A percentile compares a stretch with the other conserved stretches of the same genome.
phyloP scores from a whole-genome alignment of 2,329 filamentous ascomycete genomes.

The Cladosporium sp. region DNA sequence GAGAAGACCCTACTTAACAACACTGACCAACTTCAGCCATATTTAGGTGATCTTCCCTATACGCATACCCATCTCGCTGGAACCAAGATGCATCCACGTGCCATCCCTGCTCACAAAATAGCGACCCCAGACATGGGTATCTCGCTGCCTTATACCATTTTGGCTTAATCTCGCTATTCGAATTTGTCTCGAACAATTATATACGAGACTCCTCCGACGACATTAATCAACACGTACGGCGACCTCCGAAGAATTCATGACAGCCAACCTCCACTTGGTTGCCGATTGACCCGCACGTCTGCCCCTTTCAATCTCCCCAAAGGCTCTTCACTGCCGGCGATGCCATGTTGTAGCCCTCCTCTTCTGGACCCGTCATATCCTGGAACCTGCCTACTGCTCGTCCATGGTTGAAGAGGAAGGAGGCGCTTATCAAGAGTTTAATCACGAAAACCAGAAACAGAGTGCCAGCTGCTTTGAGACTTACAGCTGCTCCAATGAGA shows the following conservation, averaged over 20 bases:
- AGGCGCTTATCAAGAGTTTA: constrained; percentile 18
- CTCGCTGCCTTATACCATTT: constrained; percentile 7
- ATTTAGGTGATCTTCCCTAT: no score
- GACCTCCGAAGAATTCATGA: neutral
- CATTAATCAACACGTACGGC: neutral
- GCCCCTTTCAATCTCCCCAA: constrained; percentile 15
- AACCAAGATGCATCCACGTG: neutral
- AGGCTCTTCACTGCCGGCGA: constrained; percentile 15
- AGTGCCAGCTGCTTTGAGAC: constrained; percentile 5
- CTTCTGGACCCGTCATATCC: neutral
- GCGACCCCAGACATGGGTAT: neutral
- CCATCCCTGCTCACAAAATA: constrained; percentile 1
- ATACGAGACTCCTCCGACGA: neutral
- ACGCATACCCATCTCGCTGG: neutral
- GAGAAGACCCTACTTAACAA: neutral
- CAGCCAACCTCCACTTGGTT: neutral
- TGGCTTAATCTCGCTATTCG: neutral
- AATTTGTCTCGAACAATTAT: no score
- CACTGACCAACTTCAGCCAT: neutral
- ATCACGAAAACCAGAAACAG: constrained; percentile 17
- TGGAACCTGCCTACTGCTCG: neutral
- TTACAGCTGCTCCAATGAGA: constrained; percentile 16
- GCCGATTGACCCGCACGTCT: neutral
- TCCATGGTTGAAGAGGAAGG: constrained; percentile 21
- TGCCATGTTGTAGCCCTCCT: neutral